Base-by-base conservation (phyloP, 495 filamentous ascomycete species). In the Hypoxylon fragiforme region DNA sequence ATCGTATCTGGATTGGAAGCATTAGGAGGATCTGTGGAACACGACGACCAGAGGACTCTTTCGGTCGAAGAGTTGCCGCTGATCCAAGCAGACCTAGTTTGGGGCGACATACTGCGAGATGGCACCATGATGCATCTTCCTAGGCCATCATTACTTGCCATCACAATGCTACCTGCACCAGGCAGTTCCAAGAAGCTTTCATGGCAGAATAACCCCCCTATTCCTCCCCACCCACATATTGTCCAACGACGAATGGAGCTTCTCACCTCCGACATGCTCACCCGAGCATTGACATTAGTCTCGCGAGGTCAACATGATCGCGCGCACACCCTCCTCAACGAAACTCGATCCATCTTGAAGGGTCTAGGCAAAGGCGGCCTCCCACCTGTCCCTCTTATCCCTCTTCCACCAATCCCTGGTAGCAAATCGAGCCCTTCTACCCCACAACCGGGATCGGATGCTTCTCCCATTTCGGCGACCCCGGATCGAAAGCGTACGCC, bases 161-260 rank as follows among this genome's bases (percentile, higher is more conserved):
- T 99, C 57, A 97, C 94, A 14, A 96, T 99, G 88, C 80, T 99
- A n/a, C 94, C 94, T 3, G 79, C 89, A 1, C 75, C 78, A 18
- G 74, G 81, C 4, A 82, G 75, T 39, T 69, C 76, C 61, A 90
- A 85, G 67, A 83, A 83, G 68, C 67, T 63, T 20, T 76, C 70
- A 34, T 71, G 82, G 82, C 46, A 81, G 77, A 66, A 85, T 83
- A 49, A 90, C 32, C 91, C 92, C 18, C 89, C 91, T 7, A 97
- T 99, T 51, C 94, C 94, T 13, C 95, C 94, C 26, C 94, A 97
- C 59, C 94, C 94, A 3, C 88, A 87, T 44, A 90, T 99, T 46
- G 95, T 99, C 7, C 94, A 99, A 70, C 85, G 94, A 30, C 86
- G 94, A 35, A 99, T 99, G 94, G 94, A 99, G 71, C 77, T 99